Evolutionary conservation across 2,329 filamentous ascomycete species (phyloP), one percentile per base, ranked within the genome.

Genomic region (Nemania sp.): DNA sequence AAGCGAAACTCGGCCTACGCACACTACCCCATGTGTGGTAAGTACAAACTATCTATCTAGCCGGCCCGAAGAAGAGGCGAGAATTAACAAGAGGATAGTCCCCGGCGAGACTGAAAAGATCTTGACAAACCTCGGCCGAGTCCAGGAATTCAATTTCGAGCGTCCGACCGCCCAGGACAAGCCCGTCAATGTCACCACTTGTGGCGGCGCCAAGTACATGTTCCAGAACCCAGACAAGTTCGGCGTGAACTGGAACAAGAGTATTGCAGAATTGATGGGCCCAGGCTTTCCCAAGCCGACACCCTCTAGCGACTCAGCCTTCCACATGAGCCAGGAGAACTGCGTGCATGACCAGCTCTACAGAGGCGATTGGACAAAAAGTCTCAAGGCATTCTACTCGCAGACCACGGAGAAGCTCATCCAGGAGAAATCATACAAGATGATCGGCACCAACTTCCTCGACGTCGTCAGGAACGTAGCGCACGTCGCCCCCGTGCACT

Each of bases 1-100:
- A 86, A 85, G 72, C 76, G 81, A 18, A 88, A 95, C 77, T 92
- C 89, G 0, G 86, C 93, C 56, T 96, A 94, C 65, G 91, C 90
- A 0, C 90, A 93, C 71, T 92, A 89, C 71, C 90, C 87, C n/a
- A 86, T 86, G 83, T 70, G 66, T 17, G 68, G 70, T 69, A 68
- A 20, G 69, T 68, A 10, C n/a, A 34, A 15, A 29, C 20, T 6
- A 40, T 0, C 0, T 5, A 20, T 17, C 57, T 5, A 35, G 1
- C 32, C 10, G 2, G 43, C 5, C 1, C 1, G 0, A 25, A 6
- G 13, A 2, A n/a, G 5, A 1, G 2, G 7, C 10, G 2, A 7
- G 35, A n/a, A 21, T 63, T 65, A 20, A 65, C 29, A 1, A 21
- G n/a, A 45, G n/a, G 4, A 76, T 79, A 2, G 87, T 89, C 1